phyloP scores from a whole-genome alignment of 805 yeast genomes.

The Cyberlindnera petersonii region DNA sequence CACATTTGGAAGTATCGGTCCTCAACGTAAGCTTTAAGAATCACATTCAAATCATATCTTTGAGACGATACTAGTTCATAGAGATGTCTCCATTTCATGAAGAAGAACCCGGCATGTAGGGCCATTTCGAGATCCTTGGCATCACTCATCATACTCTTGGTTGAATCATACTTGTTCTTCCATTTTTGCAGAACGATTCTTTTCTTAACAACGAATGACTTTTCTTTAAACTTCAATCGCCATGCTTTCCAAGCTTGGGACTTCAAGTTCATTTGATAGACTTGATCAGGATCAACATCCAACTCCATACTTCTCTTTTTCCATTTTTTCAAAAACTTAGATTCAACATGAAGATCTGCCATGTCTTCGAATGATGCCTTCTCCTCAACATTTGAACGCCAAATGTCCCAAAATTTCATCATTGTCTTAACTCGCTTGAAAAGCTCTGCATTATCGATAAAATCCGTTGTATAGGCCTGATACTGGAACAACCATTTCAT shows the following conservation, averaged over 20 bases:
- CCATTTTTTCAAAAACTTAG: slow-evolving; percentile 21
- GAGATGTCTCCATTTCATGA: slow-evolving; percentile 23
- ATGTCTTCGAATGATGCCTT: slow-evolving; percentile 9
- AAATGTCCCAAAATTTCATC: slow-evolving; percentile 20
- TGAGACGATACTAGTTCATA: not conserved
- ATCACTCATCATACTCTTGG: slow-evolving; percentile 7
- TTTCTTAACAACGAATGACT: not conserved
- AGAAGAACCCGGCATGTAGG: slow-evolving; percentile 25
- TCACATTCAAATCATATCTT: slow-evolving; percentile 1
- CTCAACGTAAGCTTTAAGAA: not conserved
- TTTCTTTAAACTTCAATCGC: slow-evolving; percentile 8
- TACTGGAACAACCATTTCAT: slow-evolving; percentile 13
- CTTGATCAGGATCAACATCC: slow-evolving; percentile 5
- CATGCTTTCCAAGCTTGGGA: slow-evolving; percentile 10
- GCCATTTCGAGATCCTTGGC: slow-evolving; percentile 18
- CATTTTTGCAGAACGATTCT: slow-evolving; percentile 11
- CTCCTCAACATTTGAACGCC: slow-evolving; percentile 19
- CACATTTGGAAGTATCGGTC: slow-evolving; percentile 10
- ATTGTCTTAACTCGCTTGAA: slow-evolving; percentile 15
- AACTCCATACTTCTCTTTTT: slow-evolving; percentile 2
- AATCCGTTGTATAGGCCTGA: slow-evolving; percentile 16
- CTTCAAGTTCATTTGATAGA: slow-evolving; percentile 6
- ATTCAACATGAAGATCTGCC: slow-evolving; percentile 12
- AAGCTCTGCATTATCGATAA: slow-evolving; percentile 19
- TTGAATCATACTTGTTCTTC: slow-evolving; percentile 1